A percentile compares a stretch with the other conserved stretches of the same genome.
Evolutionary conservation across 345 rosid genomes (phyloP).

Genomic region (Hibiscus tridactylites): DNA sequence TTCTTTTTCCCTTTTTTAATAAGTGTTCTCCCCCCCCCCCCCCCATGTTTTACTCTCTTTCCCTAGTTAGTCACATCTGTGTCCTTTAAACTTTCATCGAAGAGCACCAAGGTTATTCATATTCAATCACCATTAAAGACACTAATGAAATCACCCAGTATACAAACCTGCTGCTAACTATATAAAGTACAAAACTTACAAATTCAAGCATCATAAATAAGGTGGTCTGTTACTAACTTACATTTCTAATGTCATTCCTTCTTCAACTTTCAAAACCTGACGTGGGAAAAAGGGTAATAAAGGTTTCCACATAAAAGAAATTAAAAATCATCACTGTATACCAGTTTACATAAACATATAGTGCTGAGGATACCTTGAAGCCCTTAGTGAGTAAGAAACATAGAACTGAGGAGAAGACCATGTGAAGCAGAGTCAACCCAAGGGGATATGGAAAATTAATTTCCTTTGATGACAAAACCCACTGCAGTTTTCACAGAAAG

Average conservation of each 20-base stretch:
- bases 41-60: neutral
- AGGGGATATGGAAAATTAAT: constrained; percentile 96
- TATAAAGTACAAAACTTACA: neutral
- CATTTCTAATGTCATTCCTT: constrained; percentile 94
- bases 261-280: constrained; percentile 81
- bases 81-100: neutral
- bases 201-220: neutral
- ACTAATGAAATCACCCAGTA: neutral
- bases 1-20: neutral
- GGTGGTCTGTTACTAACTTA: constrained; percentile 31
- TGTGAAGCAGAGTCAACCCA: constrained; percentile 92
- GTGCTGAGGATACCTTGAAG: constrained; percentile 49
- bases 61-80: neutral
- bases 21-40: neutral
- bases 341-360: constrained; percentile 2
- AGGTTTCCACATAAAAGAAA: neutral
- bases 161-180: neutral
- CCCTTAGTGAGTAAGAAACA: constrained; percentile 79
- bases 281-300: constrained; percentile 6
- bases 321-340: neutral
- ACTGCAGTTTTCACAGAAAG: constrained; percentile 42
- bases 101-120: neutral
- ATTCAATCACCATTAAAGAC: neutral
- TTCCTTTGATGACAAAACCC: constrained; percentile 96
- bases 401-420: constrained; percentile 80